Percentiles rank a stretch among this genome's conserved stretches.
These are phyloP conservation scores for Casuarina glauca DNA, from an alignment of 306 rosid genomes.

Conservation along the genomic window DNA sequence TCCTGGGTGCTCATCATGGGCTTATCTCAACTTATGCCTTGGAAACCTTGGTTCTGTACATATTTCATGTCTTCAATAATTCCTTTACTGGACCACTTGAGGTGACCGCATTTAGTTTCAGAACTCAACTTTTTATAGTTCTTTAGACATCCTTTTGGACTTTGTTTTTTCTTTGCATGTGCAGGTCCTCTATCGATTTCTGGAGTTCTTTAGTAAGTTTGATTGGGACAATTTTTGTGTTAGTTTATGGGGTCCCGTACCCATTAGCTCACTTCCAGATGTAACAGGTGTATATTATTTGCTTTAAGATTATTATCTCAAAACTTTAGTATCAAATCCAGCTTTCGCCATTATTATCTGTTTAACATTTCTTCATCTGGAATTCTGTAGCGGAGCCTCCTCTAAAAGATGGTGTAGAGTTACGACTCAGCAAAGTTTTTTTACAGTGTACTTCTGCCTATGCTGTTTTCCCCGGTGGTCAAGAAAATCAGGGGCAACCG, in stretches of 20 bases:
- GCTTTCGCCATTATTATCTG: constrained; percentile 9
- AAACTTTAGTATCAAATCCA: constrained; percentile 5
- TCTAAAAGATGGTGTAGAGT: constrained; percentile 86
- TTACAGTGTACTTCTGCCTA: constrained; percentile 80
- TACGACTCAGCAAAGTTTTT: constrained; percentile 79
- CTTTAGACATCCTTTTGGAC: constrained; percentile 27
- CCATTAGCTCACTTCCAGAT: constrained; percentile 88
- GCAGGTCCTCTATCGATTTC: constrained; percentile 91
- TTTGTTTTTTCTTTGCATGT: constrained; percentile 17
- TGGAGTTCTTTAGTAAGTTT: constrained; percentile 96
- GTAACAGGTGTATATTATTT: constrained; percentile 65
- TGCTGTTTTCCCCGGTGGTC: constrained; percentile 85
- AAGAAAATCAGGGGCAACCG: constrained; percentile 81
- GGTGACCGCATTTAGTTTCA: constrained; percentile 47
- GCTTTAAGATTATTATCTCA: constrained; percentile 14
- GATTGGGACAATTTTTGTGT: constrained; percentile 99
- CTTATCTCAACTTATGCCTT: constrained; percentile 96
- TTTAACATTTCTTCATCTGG: constrained; percentile 12
- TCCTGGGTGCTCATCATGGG: constrained; percentile 99
- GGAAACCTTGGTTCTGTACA: constrained; percentile 98
- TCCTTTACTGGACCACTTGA: constrained; percentile 98
- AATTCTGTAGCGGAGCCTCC: constrained; percentile 85
- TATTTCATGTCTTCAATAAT: constrained; percentile 93
- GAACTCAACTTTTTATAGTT: constrained; percentile 20
- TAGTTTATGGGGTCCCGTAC: constrained; percentile 97